Conservation (phyloP, 768 basidiomycete genomes). For the Daedaleopsis nitida region DNA sequence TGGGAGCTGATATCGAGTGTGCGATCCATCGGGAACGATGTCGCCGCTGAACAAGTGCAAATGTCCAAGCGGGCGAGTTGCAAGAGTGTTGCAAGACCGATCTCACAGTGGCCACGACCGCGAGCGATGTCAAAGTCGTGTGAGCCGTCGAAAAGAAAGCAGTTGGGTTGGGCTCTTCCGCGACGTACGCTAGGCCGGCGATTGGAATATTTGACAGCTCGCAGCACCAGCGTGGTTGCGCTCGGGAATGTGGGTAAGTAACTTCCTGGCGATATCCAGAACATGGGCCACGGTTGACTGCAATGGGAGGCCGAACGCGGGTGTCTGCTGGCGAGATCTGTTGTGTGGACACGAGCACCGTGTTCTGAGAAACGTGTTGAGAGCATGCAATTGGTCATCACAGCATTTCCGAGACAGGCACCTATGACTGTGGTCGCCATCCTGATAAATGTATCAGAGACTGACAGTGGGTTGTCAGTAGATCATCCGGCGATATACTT, state of each 20-base stretch:
- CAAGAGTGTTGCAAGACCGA: not conserved
- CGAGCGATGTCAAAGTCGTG: not conserved
- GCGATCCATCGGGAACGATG: conserved; percentile 2
- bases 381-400: not conserved
- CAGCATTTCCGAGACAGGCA: not conserved
- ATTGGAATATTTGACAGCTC: not conserved
- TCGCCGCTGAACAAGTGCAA: too few species aligned
- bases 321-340: not conserved
- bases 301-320: too few species aligned
- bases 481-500: not conserved
- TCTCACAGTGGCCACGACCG: not conserved
- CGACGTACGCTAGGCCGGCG: not conserved
- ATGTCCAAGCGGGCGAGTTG: not conserved
- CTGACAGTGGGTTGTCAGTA: not conserved
- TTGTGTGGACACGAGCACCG: not conserved
- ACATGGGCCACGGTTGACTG: too few species aligned
- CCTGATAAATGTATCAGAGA: not conserved
- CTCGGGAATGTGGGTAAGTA: not conserved
- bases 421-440: not conserved
- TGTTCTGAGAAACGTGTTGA: not conserved
- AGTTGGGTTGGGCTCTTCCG: too few species aligned
- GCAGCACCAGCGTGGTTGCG: not conserved
- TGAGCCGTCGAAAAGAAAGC: not conserved
- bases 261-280: too few species aligned
- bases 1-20: conserved; percentile 9